Base-by-base conservation (phyloP, 108 stramenopile genomes). In the Pseudonitzschia pungens region DNA sequence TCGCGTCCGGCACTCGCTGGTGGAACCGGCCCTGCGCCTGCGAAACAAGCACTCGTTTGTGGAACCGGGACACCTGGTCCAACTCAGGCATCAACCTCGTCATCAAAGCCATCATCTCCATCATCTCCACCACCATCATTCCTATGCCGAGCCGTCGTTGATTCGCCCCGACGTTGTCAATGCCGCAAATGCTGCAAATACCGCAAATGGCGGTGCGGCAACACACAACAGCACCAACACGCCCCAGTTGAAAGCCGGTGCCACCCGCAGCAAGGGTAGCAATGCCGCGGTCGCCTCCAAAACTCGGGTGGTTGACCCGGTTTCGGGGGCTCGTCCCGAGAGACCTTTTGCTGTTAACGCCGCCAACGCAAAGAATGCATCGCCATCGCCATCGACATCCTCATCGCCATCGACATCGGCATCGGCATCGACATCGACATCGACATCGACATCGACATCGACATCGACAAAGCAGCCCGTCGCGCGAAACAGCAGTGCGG, bases 1-100 rank as follows among this genome's bases (percentile, higher is more conserved):
- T 9, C 66, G 44, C 18, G n/a, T 67, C 26, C 7, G 24, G 26
- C 66, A 67, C n/a, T 67, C 66, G 12, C 16, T 67, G 20, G 26
- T 28, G 29, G 60, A 62, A 62, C 32, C 60, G 4, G 32, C 60
- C 3, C 7, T 62, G 11, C 20, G 14, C 12, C 26, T 15, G 12
- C 70, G 74, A 45, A 50, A 70, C 12, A 70, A 69, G n/a, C 60
- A 83, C 51, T 81, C 80, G 20, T 55, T 87, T 24, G 65, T 81
- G 24, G 86, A 87, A 56, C 86, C 86, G 18, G 86, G 77, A 1
- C 26, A 78, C 21, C 79, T 82, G 57, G 50, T 84, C 27, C 68
- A 73, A 53, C 80, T 74, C 68, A 62, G 69, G 26, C 51, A 18
- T 12, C 45, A 77, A 44, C n/a, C n/a, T n/a, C n/a, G n/a, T n/a